Conservation (phyloP, 768 basidiomycete genomes). For the Clavulina sp. region DNA sequence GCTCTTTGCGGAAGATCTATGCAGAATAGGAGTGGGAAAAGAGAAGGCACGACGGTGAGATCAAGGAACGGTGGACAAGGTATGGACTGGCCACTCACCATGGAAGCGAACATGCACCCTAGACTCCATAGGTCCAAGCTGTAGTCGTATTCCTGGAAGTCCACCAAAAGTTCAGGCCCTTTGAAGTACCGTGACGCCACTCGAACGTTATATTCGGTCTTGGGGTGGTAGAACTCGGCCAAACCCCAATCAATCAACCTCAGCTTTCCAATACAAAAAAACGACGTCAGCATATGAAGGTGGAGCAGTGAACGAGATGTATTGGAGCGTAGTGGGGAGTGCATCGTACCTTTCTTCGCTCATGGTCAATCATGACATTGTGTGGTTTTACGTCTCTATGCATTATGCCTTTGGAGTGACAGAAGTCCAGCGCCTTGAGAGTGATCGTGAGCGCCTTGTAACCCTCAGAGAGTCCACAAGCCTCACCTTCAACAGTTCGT, state of each 20-base stretch:
- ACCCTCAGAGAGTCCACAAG: neutral
- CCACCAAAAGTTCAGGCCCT: constrained; percentile 52
- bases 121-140: constrained; percentile 57
- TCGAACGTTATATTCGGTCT: constrained; percentile 52
- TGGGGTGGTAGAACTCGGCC: constrained; percentile 59
- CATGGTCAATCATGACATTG: constrained; percentile 60
- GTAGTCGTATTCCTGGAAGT: constrained; percentile 57
- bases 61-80: neutral
- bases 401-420: constrained; percentile 56
- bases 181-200: constrained; percentile 61
- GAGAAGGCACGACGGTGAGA: neutral
- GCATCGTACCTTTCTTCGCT: constrained; percentile 31
- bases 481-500: constrained; percentile 36
- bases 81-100: constrained; percentile 28
- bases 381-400: constrained; percentile 51
- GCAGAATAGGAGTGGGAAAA: neutral
- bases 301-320: neutral
- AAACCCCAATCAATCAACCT: constrained; percentile 60
- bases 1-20: constrained; percentile 56
- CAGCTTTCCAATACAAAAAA: constrained; percentile 18
- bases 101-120: constrained; percentile 58
- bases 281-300: neutral
- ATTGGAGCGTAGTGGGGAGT: neutral
- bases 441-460: neutral
- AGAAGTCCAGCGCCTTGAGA: constrained; percentile 43